Base-by-base conservation (phyloP, 192 early-diverging fungal species). In the Chytriomyces confervae region DNA sequence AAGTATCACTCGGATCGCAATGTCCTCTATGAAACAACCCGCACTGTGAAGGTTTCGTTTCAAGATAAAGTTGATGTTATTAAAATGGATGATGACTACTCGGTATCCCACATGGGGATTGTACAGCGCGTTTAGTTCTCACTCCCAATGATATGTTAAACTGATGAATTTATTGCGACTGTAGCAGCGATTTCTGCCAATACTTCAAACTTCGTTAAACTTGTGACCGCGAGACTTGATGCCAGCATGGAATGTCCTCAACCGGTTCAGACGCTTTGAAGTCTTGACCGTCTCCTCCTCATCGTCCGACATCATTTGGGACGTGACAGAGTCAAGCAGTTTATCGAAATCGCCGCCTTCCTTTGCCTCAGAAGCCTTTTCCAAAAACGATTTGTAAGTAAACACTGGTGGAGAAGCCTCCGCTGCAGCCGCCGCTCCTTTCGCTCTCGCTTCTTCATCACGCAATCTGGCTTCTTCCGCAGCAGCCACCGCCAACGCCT, bases 231-330 rank as follows among this genome's bases (percentile, higher is more conserved):
- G 53, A 57, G 13, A 20, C 20, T 44, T 29, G 2, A 68, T 36
- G 3, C 66, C 66, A 10, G 46, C 72, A 46, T 74, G 72, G 61
- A 74, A 61, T 9, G 72, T 74, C 18, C 43, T n/a, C 60, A 74
- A 36, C 46, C 72, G 72, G 27, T 16, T 8, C 44, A 74, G 9
- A 16, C 72, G 61, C 61, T 63, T 74, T 18, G 45, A 20, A 16
- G 67, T 49, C 20, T 63, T 18, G 18, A 29, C 16, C 53, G n/a
- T 44, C 61, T 74, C 72, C 48, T 18, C 51, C n/a, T 74, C 61
- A 11, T 61, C 61, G 2, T 57, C 53, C 61, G 9, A 63, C 46
- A 49, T n/a, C 10, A 50, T 20, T 13, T 46, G 11, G 11, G 61
- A 13, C 43, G 50, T 43, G 8, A 63, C 18, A 57, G 61, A 10